These are phyloP conservation scores for Grifola frondosa DNA, from an alignment of 1,284 basidiomycete species.

Conservation along the genomic window DNA sequence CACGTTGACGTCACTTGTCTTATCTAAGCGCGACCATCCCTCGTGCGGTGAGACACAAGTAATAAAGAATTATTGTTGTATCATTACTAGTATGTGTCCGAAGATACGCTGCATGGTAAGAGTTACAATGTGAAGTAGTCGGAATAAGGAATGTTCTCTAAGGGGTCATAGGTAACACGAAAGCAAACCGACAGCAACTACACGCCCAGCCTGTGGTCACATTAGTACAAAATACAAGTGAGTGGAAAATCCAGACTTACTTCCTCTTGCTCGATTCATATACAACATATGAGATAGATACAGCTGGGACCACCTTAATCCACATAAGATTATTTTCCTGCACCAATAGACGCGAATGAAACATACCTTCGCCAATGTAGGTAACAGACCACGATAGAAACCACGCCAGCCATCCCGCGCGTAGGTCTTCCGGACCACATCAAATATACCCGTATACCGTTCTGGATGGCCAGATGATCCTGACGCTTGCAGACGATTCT, in stretches of 20 bases:
- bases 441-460: constrained; percentile 83
- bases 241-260: constrained; percentile 40
- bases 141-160: constrained; percentile 16
- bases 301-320: constrained; percentile 82
- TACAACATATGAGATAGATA: constrained; percentile 93
- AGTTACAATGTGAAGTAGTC: constrained; percentile 23
- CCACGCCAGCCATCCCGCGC: constrained; percentile 88
- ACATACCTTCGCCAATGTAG: constrained; percentile 84
- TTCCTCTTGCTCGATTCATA: constrained; percentile 80
- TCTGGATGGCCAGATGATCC: constrained; percentile 93
- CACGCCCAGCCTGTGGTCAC: constrained; percentile 47
- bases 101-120: constrained; percentile 16
- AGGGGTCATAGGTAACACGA: constrained; percentile 19
- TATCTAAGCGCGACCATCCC: no score
- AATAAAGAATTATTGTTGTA: background rate
- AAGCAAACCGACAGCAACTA: constrained; percentile 33
- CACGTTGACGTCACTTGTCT: no score
- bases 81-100: constrained; percentile 18
- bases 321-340: background rate
- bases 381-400: constrained; percentile 92
- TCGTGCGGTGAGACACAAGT: background rate
- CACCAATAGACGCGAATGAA: background rate
- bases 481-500: constrained; percentile 95
- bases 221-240: constrained; percentile 11
- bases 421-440: constrained; percentile 85